Evolutionary conservation across 371 early-diverging fungal genomes (phyloP), one percentile per base, ranked within the genome.

Genomic region (Mortierella sp.): DNA sequence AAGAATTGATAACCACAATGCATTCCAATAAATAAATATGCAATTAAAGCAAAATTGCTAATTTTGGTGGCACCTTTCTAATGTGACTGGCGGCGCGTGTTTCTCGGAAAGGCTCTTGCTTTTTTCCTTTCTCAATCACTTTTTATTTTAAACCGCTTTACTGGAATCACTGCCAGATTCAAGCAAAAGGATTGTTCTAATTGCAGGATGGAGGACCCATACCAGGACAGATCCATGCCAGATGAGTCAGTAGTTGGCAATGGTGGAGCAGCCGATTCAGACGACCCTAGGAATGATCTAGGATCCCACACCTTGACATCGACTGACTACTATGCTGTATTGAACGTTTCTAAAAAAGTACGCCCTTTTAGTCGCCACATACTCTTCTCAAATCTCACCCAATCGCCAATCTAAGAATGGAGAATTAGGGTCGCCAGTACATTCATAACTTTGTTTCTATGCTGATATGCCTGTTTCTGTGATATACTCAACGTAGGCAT

Each of bases 281-380:
- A 58, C 19, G 59, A 31, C 10, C 49, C 45, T 9, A 23, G 31
- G 8, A 83, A 83, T 32, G 87, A 88, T 54, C 85, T 87, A 34
- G 87, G 86, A 19, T 64, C 70, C 29, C 49, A 86, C 19, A 72
- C 78, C 32, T 87, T 89, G 12, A 76, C 85, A 29, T 61, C 85
- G 42, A 66, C 83, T 29, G 95, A 96, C 85, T 93, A 89, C 83
- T 97, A 97, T 76, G 93, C 91, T 17, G 84, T 95, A 35, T 86
- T 97, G 58, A 97, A 96, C 68, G 87, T 97, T 40, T 86, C 92
- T 5, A 91, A 89, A 70, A 89, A 85, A 62, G 97, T 94, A 85
- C 15, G 66, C 77, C 1, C 28, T 17, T 15, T 17, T 15, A 45
- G 45, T 15, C 10, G 9, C 35, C 10, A 10, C 35, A 35, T 35